A percentile compares a stretch with the other conserved stretches of the same genome.
These are phyloP conservation scores for Hypoxylon rickii DNA, from an alignment of 495 filamentous ascomycete species.

Conservation along the genomic window DNA sequence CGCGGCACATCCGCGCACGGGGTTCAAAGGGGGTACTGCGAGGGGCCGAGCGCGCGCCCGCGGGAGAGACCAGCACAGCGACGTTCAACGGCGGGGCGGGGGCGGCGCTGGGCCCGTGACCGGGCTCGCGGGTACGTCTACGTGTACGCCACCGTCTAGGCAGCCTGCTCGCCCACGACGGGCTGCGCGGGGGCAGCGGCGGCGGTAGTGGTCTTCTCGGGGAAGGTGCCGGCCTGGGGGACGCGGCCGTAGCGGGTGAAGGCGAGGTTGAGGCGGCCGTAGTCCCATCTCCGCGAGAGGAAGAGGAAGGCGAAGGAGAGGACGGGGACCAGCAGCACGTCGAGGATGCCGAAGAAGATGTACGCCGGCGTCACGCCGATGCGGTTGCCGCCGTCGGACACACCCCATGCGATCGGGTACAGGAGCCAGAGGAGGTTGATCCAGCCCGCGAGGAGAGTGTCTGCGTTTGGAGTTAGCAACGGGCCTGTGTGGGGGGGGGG, in stretches of 20 bases:
- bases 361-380: conserved; percentile 46
- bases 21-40: neutral
- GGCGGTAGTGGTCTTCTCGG: conserved; percentile 48
- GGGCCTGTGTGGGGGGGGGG: no score
- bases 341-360: conserved; percentile 55
- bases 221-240: conserved; percentile 41
- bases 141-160: conserved; percentile 12
- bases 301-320: conserved; percentile 43
- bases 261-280: conserved; percentile 49
- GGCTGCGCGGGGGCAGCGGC: conserved; percentile 30
- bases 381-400: conserved; percentile 53
- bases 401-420: conserved; percentile 54
- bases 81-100: conserved; percentile 17
- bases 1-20: no score
- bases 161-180: conserved; percentile 35
- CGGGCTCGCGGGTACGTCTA: no score
- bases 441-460: conserved; percentile 47
- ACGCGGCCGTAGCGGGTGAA: conserved; percentile 62
- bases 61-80: neutral
- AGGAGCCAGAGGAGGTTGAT: conserved; percentile 54
- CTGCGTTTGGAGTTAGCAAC: no score
- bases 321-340: conserved; percentile 45
- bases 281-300: conserved; percentile 53
- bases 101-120: neutral
- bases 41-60: neutral